Evolutionary conservation across 2,329 filamentous ascomycete species (phyloP).

Genomic region (Trichophyton mentagrophytes): DNA sequence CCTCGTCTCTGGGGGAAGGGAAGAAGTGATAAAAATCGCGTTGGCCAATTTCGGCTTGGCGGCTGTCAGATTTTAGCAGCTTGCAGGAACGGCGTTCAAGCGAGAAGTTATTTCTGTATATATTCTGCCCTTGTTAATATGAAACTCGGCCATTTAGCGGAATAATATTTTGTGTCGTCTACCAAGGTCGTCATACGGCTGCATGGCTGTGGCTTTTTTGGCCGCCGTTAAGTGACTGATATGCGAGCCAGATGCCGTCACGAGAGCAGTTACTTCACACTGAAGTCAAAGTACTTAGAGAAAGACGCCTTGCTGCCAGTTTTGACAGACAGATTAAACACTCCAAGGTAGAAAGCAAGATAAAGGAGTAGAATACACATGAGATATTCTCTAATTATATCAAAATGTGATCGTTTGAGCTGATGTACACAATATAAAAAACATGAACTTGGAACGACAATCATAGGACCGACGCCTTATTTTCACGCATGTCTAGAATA

Average conservation of each 20-base stretch:
- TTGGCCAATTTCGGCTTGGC: neutral
- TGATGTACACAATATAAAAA: slow-evolving; percentile 33
- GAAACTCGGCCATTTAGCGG: neutral
- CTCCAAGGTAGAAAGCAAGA: neutral
- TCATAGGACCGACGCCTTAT: slow-evolving; percentile 5
- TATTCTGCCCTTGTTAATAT: neutral
- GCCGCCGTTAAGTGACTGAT: neutral
- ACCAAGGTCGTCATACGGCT: too few species aligned
- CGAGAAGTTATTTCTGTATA: neutral
- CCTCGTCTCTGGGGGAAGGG: neutral
- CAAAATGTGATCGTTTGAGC: slow-evolving; percentile 10
- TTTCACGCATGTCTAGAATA: neutral
- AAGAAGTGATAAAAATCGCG: neutral
- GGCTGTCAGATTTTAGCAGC: neutral
- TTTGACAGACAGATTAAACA: neutral
- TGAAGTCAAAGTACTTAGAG: neutral
- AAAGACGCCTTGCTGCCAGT: neutral
- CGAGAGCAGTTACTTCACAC: neutral
- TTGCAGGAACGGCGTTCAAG: neutral
- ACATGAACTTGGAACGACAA: slow-evolving; percentile 22
- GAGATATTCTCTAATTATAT: slow-evolving; percentile 4
- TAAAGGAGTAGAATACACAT: neutral
- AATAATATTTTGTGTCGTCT: neutral
- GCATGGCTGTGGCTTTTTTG: neutral
- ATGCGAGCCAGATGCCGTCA: neutral